Conservation (phyloP, 2,329 filamentous ascomycete species). For the Emmonsiellopsis sp. region DNA sequence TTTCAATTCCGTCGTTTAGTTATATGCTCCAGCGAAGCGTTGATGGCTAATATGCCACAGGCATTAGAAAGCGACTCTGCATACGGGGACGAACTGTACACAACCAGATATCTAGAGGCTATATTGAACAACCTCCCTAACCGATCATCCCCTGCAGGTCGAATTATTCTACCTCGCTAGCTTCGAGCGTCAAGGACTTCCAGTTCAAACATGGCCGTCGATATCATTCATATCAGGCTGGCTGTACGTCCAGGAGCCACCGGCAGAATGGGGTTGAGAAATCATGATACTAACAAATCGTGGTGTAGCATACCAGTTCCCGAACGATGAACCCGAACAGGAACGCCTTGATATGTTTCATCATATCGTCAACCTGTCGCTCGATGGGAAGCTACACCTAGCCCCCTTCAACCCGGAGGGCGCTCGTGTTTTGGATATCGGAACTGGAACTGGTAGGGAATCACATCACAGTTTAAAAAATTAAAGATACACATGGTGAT, state of each 20-base stretch:
- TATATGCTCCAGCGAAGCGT: no score
- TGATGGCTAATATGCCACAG: no score
- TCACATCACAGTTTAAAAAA: slow-evolving; percentile 4
- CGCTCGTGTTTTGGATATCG: slow-evolving; percentile 40
- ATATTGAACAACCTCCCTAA: background rate
- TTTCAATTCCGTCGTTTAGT: background rate
- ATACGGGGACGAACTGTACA: background rate
- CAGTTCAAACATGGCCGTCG: slow-evolving; percentile 8
- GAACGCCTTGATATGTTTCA: slow-evolving; percentile 15
- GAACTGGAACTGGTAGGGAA: slow-evolving; percentile 31
- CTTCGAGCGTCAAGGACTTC: background rate
- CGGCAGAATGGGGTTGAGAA: slow-evolving; percentile 6
- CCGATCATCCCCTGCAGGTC: background rate
- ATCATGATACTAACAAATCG: background rate
- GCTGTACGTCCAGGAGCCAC: background rate
- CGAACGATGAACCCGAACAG: slow-evolving; percentile 12
- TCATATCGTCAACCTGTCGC: slow-evolving; percentile 39
- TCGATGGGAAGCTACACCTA: slow-evolving; percentile 35
- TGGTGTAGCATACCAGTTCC: slow-evolving; percentile 5
- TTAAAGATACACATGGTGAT: slow-evolving; percentile 11
- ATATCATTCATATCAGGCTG: slow-evolving; percentile 8
- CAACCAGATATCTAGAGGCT: background rate
- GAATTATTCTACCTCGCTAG: background rate
- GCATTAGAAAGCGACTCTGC: background rate
- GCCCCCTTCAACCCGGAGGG: slow-evolving; percentile 31